phyloP scores from a whole-genome alignment of 2,329 filamentous ascomycete species.

The Paraphoma sp. region DNA sequence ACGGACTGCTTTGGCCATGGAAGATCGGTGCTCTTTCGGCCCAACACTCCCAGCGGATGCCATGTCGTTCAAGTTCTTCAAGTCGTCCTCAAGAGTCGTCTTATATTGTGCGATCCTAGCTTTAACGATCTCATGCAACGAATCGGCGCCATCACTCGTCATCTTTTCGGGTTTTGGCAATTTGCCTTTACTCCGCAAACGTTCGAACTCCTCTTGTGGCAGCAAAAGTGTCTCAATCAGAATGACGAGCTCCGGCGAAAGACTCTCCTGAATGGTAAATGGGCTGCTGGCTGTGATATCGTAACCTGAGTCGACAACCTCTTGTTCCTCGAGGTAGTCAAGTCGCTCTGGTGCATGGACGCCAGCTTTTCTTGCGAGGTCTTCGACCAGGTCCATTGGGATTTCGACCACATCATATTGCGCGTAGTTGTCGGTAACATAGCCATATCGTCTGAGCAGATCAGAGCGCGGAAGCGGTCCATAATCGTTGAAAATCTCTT shows the following conservation, averaged over 20 bases:
- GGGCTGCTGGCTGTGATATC: slow-evolving; percentile 55
- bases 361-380: slow-evolving; percentile 15
- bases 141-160: slow-evolving; percentile 45
- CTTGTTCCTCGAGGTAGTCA: slow-evolving; percentile 66
- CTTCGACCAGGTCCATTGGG: slow-evolving; percentile 63
- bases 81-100: slow-evolving; percentile 62
- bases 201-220: slow-evolving; percentile 49
- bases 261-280: slow-evolving; percentile 43
- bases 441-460: slow-evolving; percentile 83
- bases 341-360: slow-evolving; percentile 35
- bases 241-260: slow-evolving; percentile 51
- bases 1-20: slow-evolving; percentile 72
- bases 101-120: slow-evolving; percentile 57
- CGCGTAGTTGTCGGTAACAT: slow-evolving; percentile 78
- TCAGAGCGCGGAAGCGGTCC: slow-evolving; percentile 84
- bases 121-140: slow-evolving; percentile 50
- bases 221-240: slow-evolving; percentile 56
- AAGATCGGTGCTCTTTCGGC: slow-evolving; percentile 36
- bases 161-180: slow-evolving; percentile 52
- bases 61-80: slow-evolving; percentile 52
- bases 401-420: slow-evolving; percentile 86
- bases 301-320: slow-evolving; percentile 75
- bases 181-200: slow-evolving; percentile 50
- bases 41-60: slow-evolving; percentile 32
- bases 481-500: slow-evolving; percentile 89